Evolutionary conservation across 768 basidiomycete species (phyloP).

Genomic region (Suillus subaureus): DNA sequence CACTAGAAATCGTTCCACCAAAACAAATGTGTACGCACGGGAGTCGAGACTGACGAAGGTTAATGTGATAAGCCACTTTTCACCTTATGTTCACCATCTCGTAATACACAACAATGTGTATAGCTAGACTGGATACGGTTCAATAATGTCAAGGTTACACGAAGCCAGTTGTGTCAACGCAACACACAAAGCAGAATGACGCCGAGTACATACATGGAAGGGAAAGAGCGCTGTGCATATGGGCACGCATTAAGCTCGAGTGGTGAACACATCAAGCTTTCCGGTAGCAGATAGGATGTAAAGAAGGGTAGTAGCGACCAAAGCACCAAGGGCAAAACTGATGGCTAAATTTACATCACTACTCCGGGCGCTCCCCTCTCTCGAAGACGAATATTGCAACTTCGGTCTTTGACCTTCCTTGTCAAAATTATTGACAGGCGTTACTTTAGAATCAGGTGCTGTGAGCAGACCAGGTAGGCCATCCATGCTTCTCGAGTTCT

Average conservation of each 20-base stretch:
- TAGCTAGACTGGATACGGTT: not conserved
- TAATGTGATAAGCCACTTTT: not conserved
- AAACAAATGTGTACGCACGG: not conserved
- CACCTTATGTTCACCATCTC: not conserved
- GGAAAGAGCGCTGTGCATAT: not conserved
- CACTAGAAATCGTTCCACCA: not conserved
- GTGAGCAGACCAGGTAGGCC: constrained; percentile 54
- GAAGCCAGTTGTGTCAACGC: not conserved
- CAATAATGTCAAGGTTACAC: not conserved
- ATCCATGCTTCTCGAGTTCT: constrained; percentile 56
- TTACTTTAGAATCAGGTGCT: constrained; percentile 20
- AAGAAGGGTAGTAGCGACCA: constrained; percentile 13
- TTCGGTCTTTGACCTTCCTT: constrained; percentile 15
- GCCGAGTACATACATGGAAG: not conserved
- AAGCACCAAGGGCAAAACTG: constrained; percentile 23
- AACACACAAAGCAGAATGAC: not conserved
- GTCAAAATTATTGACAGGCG: constrained; percentile 23
- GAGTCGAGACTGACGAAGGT: not conserved
- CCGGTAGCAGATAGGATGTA: not conserved
- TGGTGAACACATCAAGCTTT: not conserved
- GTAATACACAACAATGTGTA: not conserved
- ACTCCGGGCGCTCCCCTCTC: not conserved
- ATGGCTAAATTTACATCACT: constrained; percentile 9
- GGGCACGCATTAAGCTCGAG: constrained; percentile 1
- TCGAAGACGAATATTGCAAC: not conserved